phyloP scores from a whole-genome alignment of 352 stramenopile genomes.

The Globisporangium nodosum region DNA sequence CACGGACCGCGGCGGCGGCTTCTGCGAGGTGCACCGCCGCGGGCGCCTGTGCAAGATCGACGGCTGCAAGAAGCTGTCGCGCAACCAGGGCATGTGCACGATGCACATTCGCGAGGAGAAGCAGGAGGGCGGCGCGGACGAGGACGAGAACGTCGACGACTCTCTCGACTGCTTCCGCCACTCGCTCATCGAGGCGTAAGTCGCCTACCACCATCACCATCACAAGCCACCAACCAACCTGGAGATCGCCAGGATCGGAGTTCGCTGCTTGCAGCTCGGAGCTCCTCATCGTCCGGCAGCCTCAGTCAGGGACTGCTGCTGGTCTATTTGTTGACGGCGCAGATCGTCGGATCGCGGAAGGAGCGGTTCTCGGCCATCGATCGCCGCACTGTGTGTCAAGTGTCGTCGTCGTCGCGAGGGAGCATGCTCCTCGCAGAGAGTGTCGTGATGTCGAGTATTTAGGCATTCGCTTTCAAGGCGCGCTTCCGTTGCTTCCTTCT shows the following conservation, averaged over 20 bases:
- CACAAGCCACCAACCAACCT: not conserved
- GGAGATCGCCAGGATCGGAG: not conserved
- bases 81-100: conserved; percentile 87
- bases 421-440: not conserved
- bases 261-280: not conserved
- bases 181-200: conserved; percentile 3
- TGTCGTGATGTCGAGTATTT: not conserved
- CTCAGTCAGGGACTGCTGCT: not conserved
- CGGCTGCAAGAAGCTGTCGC: conserved; percentile 84
- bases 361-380: not conserved
- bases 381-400: not conserved
- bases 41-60: conserved; percentile 78
- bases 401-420: conserved; percentile 1
- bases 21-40: conserved; percentile 81
- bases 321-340: not conserved
- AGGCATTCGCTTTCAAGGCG: not conserved
- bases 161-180: not conserved
- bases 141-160: conserved; percentile 13
- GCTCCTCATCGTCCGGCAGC: not conserved
- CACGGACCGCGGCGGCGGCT: conserved; percentile 77
- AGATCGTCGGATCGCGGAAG: not conserved
- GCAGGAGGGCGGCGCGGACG: conserved; percentile 26
- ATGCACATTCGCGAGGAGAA: conserved; percentile 87
- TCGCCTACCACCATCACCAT: not conserved
- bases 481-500: not conserved